A percentile compares a stretch with the other conserved stretches of the same genome.
These are phyloP conservation scores for Striga hermonthica DNA, from an alignment of 305 asterid species.

Conservation along the genomic window DNA sequence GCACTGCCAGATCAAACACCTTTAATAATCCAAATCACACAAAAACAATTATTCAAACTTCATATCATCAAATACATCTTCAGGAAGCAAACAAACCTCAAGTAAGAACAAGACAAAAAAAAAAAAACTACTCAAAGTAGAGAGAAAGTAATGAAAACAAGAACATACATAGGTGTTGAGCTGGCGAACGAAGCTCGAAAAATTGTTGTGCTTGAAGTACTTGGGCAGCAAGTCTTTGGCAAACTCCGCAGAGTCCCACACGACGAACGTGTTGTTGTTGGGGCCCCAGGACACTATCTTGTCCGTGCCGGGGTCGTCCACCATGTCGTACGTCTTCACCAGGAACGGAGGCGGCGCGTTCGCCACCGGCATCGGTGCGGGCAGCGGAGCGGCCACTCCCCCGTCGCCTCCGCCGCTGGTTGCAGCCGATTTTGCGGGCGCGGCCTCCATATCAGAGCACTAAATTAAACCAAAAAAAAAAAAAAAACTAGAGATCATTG, in stretches of 20 bases:
- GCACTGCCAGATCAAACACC: background rate
- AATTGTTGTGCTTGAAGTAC: slow-evolving; percentile 47
- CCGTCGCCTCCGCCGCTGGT: slow-evolving; percentile 34
- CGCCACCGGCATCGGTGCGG: slow-evolving; percentile 36
- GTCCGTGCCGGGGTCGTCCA: slow-evolving; percentile 45
- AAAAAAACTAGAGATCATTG: slow-evolving; percentile 16
- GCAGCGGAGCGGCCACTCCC: slow-evolving; percentile 31
- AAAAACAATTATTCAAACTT: background rate
- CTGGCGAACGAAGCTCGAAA: slow-evolving; percentile 50
- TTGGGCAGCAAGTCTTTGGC: slow-evolving; percentile 43
- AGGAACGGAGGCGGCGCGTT: slow-evolving; percentile 46
- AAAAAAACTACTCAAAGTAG: background rate
- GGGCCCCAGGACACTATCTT: slow-evolving; percentile 46
- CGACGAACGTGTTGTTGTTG: slow-evolving; percentile 42
- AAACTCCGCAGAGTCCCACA: slow-evolving; percentile 50
- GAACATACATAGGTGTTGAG: slow-evolving; percentile 43
- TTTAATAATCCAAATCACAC: background rate
- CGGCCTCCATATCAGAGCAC: slow-evolving; percentile 31
- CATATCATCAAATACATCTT: slow-evolving; percentile 1
- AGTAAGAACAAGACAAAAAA: background rate
- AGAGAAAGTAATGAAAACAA: background rate
- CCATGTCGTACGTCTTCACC: slow-evolving; percentile 46
- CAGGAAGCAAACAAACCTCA: background rate
- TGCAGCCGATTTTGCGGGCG: slow-evolving; percentile 30
- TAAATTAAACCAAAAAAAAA: slow-evolving; percentile 18